Evolutionary conservation across 2,329 filamentous ascomycete genomes (phyloP).

Genomic region (Xylaria sp.): DNA sequence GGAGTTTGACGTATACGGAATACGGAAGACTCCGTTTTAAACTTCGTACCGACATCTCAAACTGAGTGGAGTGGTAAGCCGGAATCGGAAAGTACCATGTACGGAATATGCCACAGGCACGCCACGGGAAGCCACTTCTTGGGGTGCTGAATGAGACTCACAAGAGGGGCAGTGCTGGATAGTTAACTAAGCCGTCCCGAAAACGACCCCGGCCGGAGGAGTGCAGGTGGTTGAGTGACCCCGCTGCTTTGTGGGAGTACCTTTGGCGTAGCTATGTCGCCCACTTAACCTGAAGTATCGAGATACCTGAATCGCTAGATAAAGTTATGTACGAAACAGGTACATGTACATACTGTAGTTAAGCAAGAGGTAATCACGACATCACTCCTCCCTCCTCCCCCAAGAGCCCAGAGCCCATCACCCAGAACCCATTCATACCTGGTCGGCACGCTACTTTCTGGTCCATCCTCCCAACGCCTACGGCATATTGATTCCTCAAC

Average conservation of each 20-base stretch:
- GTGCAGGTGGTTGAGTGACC: not conserved
- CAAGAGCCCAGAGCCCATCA: not conserved
- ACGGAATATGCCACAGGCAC: no score
- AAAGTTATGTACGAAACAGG: not conserved
- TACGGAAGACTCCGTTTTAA: no score
- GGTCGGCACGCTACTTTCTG: not conserved
- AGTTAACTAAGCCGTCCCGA: not conserved
- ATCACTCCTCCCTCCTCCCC: constrained; percentile 4
- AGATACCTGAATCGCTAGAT: not conserved
- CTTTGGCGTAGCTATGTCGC: not conserved
- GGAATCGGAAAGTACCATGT: no score
- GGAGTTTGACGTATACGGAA: no score
- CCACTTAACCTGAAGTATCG: not conserved
- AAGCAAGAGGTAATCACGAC: constrained; percentile 15
- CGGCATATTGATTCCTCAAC: not conserved
- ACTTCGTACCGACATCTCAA: no score
- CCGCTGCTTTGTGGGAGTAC: not conserved
- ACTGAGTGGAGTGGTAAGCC: no score
- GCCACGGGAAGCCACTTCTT: not conserved
- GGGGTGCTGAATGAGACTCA: not conserved
- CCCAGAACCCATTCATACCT: not conserved
- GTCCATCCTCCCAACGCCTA: not conserved
- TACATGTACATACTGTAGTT: not conserved
- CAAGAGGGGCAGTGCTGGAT: not conserved
- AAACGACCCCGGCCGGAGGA: not conserved